Evolutionary conservation across 441 rosid species (phyloP).

Genomic region (Aleurites moluccanus): DNA sequence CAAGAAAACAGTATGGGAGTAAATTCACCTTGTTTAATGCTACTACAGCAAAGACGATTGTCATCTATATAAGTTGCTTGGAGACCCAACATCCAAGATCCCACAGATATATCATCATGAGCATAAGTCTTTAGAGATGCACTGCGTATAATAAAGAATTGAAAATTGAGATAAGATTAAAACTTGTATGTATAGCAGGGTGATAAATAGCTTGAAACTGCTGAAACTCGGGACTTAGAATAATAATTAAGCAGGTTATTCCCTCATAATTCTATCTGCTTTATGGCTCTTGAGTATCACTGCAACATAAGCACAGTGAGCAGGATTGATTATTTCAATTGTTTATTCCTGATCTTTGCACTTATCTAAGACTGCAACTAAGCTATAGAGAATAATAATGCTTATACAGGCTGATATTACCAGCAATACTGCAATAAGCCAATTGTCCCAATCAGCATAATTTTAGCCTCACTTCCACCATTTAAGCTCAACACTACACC

Average conservation of each 20-base stretch:
- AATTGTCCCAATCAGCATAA: neutral
- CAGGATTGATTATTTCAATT: neutral
- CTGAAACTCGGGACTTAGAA: neutral
- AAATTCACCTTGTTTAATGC: constrained; percentile 82
- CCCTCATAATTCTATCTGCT: neutral
- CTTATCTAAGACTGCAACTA: constrained; percentile 1
- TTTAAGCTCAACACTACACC: neutral
- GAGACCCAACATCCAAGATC: constrained; percentile 98
- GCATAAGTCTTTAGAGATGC: constrained; percentile 87
- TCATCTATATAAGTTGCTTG: constrained; percentile 87
- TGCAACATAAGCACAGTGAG: neutral
- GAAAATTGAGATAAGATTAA: neutral
- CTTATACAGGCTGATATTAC: neutral
- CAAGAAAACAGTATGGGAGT: neutral
- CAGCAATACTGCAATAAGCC: neutral
- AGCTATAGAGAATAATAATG: neutral
- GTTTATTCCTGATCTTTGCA: too few species aligned
- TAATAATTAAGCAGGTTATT: neutral
- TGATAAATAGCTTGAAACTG: neutral
- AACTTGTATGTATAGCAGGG: neutral
- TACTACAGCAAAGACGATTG: constrained; percentile 82
- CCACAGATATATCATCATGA: constrained; percentile 78
- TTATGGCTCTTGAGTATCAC: neutral
- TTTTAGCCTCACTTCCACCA: neutral
- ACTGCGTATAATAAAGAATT: constrained; percentile 42